A percentile compares a stretch with the other conserved stretches of the same genome.
These are phyloP conservation scores for Periconia macrospinosa DNA, from an alignment of 2,329 filamentous ascomycete genomes.

Conservation along the genomic window DNA sequence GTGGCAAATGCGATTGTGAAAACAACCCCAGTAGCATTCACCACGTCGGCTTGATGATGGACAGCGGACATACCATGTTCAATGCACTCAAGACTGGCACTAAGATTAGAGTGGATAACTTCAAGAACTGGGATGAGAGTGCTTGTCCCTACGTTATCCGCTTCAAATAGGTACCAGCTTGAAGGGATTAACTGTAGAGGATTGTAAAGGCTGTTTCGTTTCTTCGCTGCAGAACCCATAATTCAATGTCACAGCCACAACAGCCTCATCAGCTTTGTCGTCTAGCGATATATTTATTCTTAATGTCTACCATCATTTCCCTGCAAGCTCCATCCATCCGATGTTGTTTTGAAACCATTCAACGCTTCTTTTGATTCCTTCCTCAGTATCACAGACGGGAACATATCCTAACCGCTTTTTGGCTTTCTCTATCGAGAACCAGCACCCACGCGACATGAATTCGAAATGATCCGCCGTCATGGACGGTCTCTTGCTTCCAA, in stretches of 20 bases:
- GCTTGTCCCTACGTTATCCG: conserved; percentile 23
- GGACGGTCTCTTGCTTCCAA: conserved; percentile 3
- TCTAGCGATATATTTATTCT: neutral
- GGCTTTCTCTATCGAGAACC: conserved; percentile 12
- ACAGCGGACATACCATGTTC: conserved; percentile 19
- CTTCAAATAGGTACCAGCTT: conserved; percentile 9
- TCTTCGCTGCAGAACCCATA: too few relatives aligned
- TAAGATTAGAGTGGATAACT: conserved; percentile 22
- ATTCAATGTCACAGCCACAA: neutral
- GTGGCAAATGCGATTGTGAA: conserved; percentile 20
- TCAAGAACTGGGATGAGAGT: conserved; percentile 21
- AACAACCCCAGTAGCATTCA: conserved; percentile 21
- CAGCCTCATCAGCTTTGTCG: neutral
- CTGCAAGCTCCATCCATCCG: neutral
- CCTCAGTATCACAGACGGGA: conserved; percentile 10
- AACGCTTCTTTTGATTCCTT: conserved; percentile 4
- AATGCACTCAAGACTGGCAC: conserved; percentile 27
- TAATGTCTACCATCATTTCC: neutral
- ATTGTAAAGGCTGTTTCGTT: neutral
- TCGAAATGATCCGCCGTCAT: conserved; percentile 4
- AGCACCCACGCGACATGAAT: conserved; percentile 9
- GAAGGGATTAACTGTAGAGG: too few relatives aligned
- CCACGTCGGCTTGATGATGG: conserved; percentile 27
- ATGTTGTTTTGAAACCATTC: neutral
- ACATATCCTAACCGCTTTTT: conserved; percentile 11